Conservation (phyloP, 164 flowering plant species). For the Vitis amurensis region DNA sequence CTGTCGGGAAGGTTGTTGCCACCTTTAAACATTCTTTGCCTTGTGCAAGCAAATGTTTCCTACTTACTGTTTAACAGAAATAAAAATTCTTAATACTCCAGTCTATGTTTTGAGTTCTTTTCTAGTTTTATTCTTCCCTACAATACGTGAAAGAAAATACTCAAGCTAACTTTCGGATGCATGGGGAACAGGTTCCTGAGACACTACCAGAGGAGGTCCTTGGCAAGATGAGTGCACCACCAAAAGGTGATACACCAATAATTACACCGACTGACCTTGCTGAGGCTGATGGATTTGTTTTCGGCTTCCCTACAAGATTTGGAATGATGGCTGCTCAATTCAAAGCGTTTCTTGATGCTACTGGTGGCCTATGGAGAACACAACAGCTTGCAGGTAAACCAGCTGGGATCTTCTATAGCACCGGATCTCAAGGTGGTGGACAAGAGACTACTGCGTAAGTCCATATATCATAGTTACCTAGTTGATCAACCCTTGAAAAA, state of each 20-base stretch:
- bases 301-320: constrained; percentile 91
- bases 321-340: constrained; percentile 97
- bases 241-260: constrained; percentile 70
- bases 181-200: constrained; percentile 69
- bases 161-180: not conserved
- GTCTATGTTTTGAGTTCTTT: too few species aligned
- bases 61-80: too few species aligned
- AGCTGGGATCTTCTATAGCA: constrained; percentile 83
- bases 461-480: not conserved
- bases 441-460: constrained; percentile 90
- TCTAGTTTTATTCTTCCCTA: too few species aligned
- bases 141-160: not conserved
- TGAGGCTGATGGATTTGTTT: constrained; percentile 84
- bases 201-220: constrained; percentile 74
- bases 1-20: too few species aligned
- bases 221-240: constrained; percentile 86
- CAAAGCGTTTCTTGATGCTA: constrained; percentile 85
- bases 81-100: too few species aligned
- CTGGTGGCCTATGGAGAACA: constrained; percentile 83
- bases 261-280: constrained; percentile 72
- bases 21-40: too few species aligned
- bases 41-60: too few species aligned
- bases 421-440: constrained; percentile 93
- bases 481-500: too few species aligned
- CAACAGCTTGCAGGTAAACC: constrained; percentile 90